These are phyloP conservation scores for Asterophora lycoperdoides DNA, from an alignment of 768 basidiomycete genomes.

Conservation along the genomic window DNA sequence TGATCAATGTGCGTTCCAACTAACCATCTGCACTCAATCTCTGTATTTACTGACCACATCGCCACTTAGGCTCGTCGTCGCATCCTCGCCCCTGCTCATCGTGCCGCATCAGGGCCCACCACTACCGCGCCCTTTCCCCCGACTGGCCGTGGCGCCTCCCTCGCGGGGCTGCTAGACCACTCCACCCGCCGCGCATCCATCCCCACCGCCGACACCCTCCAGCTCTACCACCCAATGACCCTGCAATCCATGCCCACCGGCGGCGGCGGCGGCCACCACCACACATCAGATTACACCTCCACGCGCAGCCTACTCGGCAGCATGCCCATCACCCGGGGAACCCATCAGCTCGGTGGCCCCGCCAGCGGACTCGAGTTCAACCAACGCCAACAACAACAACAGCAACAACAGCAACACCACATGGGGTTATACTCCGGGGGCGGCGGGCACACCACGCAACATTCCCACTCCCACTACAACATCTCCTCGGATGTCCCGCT, in stretches of 20 bases:
- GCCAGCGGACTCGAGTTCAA: slow-evolving; percentile 37
- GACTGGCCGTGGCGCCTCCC: slow-evolving; percentile 38
- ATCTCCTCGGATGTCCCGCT: slow-evolving; percentile 44
- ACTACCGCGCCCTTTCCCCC: slow-evolving; percentile 72
- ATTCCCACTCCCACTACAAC: slow-evolving; percentile 31
- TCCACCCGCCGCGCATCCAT: slow-evolving; percentile 59
- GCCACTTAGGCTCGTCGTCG: slow-evolving; percentile 64
- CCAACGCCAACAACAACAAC: slow-evolving; percentile 33
- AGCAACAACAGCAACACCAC: slow-evolving; percentile 34
- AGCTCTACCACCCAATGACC: slow-evolving; percentile 77
- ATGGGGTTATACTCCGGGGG: slow-evolving; percentile 33
- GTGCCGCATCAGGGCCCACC: slow-evolving; percentile 70
- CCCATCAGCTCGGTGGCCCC: slow-evolving; percentile 29
- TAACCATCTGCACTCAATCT: slow-evolving; percentile 8
- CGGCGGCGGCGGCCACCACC: slow-evolving; percentile 34
- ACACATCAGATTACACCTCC: slow-evolving; percentile 37
- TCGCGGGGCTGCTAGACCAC: slow-evolving; percentile 38
- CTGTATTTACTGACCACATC: slow-evolving; percentile 11
- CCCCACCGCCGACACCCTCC: slow-evolving; percentile 61
- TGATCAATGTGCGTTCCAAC: slow-evolving; percentile 70
- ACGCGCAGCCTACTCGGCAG: slow-evolving; percentile 46
- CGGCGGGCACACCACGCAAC: slow-evolving; percentile 32
- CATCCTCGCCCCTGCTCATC: slow-evolving; percentile 79
- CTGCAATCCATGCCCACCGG: slow-evolving; percentile 55
- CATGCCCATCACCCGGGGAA: slow-evolving; percentile 30